A percentile compares a stretch with the other conserved stretches of the same genome.
These are phyloP conservation scores for Corylus avellana DNA, from an alignment of 306 rosid species.

Conservation along the genomic window DNA sequence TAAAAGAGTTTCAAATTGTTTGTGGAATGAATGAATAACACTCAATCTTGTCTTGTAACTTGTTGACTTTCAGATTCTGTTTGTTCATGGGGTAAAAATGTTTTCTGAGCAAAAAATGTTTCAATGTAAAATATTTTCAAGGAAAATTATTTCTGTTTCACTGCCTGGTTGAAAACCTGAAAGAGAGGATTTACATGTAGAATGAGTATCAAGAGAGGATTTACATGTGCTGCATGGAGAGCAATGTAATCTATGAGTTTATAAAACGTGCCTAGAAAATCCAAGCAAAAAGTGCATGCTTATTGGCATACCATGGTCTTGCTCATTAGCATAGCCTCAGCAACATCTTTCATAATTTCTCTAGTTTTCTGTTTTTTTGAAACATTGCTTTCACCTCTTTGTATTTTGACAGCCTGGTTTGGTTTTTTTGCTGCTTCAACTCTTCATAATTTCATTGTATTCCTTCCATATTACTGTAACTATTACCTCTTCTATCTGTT, in stretches of 20 bases:
- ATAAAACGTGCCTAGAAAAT: neutral
- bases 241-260: neutral
- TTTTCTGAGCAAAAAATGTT: too few species aligned
- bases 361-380: constrained; percentile 10
- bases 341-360: neutral
- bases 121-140: too few species aligned
- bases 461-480: neutral
- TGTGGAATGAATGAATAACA: too few species aligned
- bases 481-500: constrained; percentile 13
- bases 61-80: too few species aligned
- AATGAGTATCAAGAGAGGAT: constrained; percentile 3
- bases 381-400: neutral
- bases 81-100: too few species aligned
- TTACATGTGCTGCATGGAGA: neutral
- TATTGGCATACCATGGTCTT: neutral
- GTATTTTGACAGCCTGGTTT: constrained; percentile 18
- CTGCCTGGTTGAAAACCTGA: too few species aligned
- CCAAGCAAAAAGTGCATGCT: neutral
- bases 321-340: neutral
- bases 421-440: neutral
- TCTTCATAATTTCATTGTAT: constrained; percentile 10
- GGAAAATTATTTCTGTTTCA: too few species aligned
- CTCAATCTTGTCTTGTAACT: too few species aligned
- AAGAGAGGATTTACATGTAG: neutral
- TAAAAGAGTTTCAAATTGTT: too few species aligned